Conservation (phyloP, 257 asterid species). For the Solanum piurae region DNA sequence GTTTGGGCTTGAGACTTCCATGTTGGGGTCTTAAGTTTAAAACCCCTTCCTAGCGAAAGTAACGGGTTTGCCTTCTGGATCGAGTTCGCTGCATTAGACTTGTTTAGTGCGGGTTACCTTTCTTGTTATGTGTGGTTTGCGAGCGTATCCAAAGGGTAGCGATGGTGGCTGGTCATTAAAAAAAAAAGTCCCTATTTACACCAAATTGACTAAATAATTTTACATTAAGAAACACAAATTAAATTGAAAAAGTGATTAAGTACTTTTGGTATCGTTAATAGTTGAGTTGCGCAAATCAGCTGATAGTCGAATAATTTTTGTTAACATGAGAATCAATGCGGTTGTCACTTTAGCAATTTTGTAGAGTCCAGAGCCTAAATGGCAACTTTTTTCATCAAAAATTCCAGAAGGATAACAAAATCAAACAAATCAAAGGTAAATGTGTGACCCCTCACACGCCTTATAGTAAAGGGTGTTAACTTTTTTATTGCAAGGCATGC, state of each 20-base stretch:
- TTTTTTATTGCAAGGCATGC: neutral
- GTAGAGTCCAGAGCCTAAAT: neutral
- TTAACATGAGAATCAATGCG: neutral
- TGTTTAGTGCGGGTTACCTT: no score
- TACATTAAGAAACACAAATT: neutral
- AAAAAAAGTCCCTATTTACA: neutral
- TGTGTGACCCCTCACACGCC: neutral
- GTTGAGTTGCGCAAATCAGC: neutral
- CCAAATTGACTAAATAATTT: neutral
- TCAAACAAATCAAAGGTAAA: no score
- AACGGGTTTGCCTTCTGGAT: rapidly evolving
- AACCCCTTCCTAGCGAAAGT: rapidly evolving
- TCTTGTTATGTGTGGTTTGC: neutral
- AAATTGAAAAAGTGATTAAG: neutral
- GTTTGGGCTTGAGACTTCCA: no score
- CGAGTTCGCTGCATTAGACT: no score
- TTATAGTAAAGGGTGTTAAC: no score
- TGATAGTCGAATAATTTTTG: neutral
- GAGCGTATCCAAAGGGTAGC: rapidly evolving
- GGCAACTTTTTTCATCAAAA: no score
- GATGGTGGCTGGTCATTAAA: rapidly evolving
- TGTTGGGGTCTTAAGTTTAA: no score
- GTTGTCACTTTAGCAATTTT: rapidly evolving
- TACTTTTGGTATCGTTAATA: neutral
- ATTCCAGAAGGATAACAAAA: no score